Evolutionary conservation across 257 asterid genomes (phyloP).

Genomic region (Coffea eugenioides): DNA sequence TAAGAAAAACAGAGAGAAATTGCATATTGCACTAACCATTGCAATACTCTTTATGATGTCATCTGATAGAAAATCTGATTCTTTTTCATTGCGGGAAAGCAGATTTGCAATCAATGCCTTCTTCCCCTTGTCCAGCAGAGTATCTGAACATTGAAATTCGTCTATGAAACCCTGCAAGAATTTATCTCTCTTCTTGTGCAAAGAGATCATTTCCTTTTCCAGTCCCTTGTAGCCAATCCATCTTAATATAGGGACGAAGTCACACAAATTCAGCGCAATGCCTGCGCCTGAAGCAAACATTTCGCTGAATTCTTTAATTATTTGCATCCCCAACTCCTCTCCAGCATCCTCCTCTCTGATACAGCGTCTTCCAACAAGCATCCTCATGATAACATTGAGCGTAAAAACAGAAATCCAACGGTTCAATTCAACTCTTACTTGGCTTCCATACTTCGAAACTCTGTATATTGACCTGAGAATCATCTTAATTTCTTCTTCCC

Average conservation of each 20-base stretch:
- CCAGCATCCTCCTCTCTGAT: constrained; percentile 39
- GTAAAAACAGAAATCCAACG: constrained; percentile 21
- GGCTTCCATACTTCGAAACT: neutral
- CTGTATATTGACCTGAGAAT: constrained; percentile 21
- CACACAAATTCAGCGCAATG: constrained; percentile 34
- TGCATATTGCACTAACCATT: constrained; percentile 29
- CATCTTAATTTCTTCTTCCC: constrained; percentile 32
- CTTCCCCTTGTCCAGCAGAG: neutral
- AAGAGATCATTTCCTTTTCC: constrained; percentile 30
- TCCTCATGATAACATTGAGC: constrained; percentile 39
- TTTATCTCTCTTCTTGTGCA: constrained; percentile 38
- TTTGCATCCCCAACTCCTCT: constrained; percentile 30
- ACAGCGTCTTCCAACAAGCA: constrained; percentile 32
- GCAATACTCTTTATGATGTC: constrained; percentile 45
- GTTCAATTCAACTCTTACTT: constrained; percentile 32
- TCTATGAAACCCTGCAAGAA: constrained; percentile 33
- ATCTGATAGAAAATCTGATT: constrained; percentile 53
- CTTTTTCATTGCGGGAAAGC: constrained; percentile 39
- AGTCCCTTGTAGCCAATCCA: constrained; percentile 53
- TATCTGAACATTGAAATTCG: constrained; percentile 16
- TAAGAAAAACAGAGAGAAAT: neutral
- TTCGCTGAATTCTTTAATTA: constrained; percentile 25
- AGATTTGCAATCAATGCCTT: constrained; percentile 31
- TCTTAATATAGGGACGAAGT: constrained; percentile 57
- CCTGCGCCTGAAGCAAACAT: constrained; percentile 13